Evolutionary conservation across 73 alveolate species (phyloP).

Genomic region (Effrenium voratum): DNA sequence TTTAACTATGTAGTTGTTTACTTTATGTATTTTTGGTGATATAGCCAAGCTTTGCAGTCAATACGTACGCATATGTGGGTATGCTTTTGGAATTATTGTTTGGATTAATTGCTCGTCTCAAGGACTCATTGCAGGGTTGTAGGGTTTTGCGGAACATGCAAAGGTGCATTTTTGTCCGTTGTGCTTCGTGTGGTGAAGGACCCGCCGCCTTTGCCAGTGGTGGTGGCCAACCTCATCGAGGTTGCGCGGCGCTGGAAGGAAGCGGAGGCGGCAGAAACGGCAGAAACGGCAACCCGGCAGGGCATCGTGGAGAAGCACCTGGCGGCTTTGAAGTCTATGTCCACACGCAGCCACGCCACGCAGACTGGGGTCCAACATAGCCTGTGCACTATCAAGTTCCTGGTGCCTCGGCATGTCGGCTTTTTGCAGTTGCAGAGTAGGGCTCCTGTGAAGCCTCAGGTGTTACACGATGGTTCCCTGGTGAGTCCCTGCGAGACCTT

Average conservation of each 20-base stretch:
- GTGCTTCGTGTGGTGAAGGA: constrained; percentile 61
- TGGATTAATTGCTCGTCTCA: too few relatives aligned
- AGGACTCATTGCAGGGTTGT: too few relatives aligned
- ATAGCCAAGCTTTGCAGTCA: too few relatives aligned
- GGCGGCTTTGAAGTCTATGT: constrained; percentile 41
- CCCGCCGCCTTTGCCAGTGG: constrained; percentile 54
- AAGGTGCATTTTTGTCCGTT: too few relatives aligned
- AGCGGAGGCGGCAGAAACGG: not conserved
- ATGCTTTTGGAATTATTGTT: too few relatives aligned
- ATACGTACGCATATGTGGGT: too few relatives aligned
- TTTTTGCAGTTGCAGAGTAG: not conserved
- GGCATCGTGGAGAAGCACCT: constrained; percentile 12
- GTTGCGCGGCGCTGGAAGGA: constrained; percentile 23
- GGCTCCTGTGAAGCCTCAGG: not conserved
- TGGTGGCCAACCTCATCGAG: constrained; percentile 62
- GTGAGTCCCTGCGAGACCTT: constrained; percentile 48
- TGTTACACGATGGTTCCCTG: constrained; percentile 46
- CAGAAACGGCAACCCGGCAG: not conserved
- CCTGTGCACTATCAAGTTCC: constrained; percentile 36
- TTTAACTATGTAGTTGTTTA: too few relatives aligned
- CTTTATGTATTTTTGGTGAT: too few relatives aligned
- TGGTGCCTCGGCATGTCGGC: constrained; percentile 10
- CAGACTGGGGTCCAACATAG: constrained; percentile 78
- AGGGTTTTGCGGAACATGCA: too few relatives aligned
- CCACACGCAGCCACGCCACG: constrained; percentile 21